phyloP scores from a whole-genome alignment of 129 eudicot species.

The Gnaphalium uliginosum region DNA sequence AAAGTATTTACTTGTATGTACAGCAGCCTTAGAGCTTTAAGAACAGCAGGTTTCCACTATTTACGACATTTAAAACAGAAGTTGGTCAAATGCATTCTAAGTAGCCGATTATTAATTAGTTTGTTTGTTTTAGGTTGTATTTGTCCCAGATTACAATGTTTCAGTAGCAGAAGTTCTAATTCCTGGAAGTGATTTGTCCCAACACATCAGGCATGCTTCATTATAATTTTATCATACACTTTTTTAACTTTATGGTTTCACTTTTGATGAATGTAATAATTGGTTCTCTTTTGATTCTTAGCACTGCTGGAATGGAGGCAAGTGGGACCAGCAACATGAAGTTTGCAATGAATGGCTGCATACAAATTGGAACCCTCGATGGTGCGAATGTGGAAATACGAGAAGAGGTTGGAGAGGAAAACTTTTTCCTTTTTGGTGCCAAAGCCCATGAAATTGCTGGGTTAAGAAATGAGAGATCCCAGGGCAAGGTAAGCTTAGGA shows the following conservation, averaged over 20 bases:
- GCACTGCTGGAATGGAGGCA: constrained; percentile 85
- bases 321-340: constrained; percentile 85
- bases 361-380: constrained; percentile 64
- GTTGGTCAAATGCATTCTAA: background rate
- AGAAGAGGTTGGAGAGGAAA: constrained; percentile 63
- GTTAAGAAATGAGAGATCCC: constrained; percentile 55
- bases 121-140: constrained; percentile 57
- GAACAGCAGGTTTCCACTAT: too few relatives aligned
- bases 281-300: constrained; percentile 19
- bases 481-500: constrained; percentile 49
- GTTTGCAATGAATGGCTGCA: constrained; percentile 73
- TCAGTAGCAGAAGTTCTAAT: constrained; percentile 94
- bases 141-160: constrained; percentile 96
- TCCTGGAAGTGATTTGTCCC: constrained; percentile 93
- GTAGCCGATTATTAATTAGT: background rate
- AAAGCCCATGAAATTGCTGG: constrained; percentile 63
- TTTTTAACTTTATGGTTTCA: constrained; percentile 12
- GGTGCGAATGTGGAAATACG: constrained; percentile 77
- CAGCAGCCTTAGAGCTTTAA: too few relatives aligned
- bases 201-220: constrained; percentile 72
- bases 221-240: background rate
- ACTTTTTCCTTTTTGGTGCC: constrained; percentile 72
- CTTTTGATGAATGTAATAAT: constrained; percentile 14
- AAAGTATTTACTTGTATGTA: background rate
- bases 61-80: background rate